phyloP scores from a whole-genome alignment of 352 stramenopile genomes.

The Halophytophthora polymorphica region DNA sequence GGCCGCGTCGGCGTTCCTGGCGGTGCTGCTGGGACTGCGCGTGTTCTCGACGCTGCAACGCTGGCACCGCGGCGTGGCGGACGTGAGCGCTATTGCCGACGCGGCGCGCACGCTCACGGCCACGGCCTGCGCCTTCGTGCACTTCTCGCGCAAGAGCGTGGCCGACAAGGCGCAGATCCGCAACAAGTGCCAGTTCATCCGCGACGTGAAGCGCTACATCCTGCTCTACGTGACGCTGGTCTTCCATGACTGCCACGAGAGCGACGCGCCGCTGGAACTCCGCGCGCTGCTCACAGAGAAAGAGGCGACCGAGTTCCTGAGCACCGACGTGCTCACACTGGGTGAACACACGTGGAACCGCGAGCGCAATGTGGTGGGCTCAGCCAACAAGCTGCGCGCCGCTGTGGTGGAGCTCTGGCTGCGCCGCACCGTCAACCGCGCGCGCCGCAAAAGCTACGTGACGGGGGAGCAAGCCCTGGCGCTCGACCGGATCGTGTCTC shows the following conservation, averaged over 20 bases:
- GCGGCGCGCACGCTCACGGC: slow-evolving; percentile 34
- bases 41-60: slow-evolving; percentile 38
- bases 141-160: slow-evolving; percentile 36
- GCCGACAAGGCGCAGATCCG: slow-evolving; percentile 30
- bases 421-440: slow-evolving; percentile 39
- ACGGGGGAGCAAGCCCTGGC: slow-evolving; percentile 41
- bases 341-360: slow-evolving; percentile 45
- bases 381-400: slow-evolving; percentile 46
- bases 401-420: slow-evolving; percentile 61
- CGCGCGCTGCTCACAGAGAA: slow-evolving; percentile 39
- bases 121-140: slow-evolving; percentile 41
- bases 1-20: slow-evolving; percentile 31
- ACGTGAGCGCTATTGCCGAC: slow-evolving; percentile 39
- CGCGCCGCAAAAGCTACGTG: slow-evolving; percentile 36
- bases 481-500: slow-evolving; percentile 46
- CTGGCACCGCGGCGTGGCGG: slow-evolving; percentile 42
- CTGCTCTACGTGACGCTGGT: slow-evolving; percentile 52
- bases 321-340: slow-evolving; percentile 34
- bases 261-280: slow-evolving; percentile 36
- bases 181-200: slow-evolving; percentile 52
- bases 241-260: slow-evolving; percentile 55
- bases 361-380: slow-evolving; percentile 40
- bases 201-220: slow-evolving; percentile 58
- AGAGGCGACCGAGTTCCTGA: slow-evolving; percentile 36
- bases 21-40: slow-evolving; percentile 39